Conservation (phyloP, 2,329 filamentous ascomycete genomes). For the Claviceps sorghi region DNA sequence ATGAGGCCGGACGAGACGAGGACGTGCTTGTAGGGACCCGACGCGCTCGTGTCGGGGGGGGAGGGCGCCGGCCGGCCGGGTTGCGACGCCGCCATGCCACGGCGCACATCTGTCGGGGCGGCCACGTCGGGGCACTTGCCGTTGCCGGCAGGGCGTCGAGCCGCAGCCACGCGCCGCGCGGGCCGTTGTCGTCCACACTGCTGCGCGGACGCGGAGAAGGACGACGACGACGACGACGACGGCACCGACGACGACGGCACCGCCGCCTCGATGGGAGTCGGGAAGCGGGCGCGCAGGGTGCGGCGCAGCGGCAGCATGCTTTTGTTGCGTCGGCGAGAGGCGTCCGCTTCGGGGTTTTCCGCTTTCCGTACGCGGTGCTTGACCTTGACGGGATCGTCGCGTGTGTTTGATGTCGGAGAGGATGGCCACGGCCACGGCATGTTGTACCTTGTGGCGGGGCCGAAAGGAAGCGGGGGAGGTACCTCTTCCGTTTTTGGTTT, state of each 20-base stretch:
- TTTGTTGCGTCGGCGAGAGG: too few species aligned
- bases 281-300: neutral
- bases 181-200: slow-evolving; percentile 3
- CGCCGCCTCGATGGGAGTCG: neutral
- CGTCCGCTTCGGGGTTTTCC: too few species aligned
- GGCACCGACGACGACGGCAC: too few species aligned
- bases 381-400: too few species aligned
- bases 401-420: too few species aligned
- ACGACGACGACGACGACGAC: neutral
- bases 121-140: neutral
- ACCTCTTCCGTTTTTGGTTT: too few species aligned
- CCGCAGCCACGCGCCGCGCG: neutral
- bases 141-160: too few species aligned
- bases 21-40: slow-evolving; percentile 4
- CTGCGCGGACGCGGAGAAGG: slow-evolving; percentile 5
- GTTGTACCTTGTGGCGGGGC: too few species aligned
- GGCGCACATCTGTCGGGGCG: neutral
- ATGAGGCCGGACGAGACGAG: slow-evolving; percentile 9
- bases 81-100: too few species aligned
- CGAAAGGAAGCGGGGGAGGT: too few species aligned
- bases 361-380: too few species aligned
- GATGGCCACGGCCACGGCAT: too few species aligned
- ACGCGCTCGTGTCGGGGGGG: neutral
- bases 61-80: neutral
- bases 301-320: slow-evolving; percentile 3